Base-by-base conservation (phyloP, 305 asterid genomes). In the Plantago lanceolata region DNA sequence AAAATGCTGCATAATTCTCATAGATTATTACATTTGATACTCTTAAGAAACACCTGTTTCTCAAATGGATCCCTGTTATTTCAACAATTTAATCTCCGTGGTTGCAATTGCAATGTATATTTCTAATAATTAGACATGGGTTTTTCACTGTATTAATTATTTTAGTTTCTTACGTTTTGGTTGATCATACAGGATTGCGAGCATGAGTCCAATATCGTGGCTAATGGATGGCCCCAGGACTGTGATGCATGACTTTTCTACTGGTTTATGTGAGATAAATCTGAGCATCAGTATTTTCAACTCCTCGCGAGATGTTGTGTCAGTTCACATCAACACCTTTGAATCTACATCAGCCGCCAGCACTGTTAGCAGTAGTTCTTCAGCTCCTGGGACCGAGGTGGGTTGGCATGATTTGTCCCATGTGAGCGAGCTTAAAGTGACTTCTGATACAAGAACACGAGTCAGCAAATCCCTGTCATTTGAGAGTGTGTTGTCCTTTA, bases 201-300 rank as follows among this genome's bases (percentile, higher is more conserved):
- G 79, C 61, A 70, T 77, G 66, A 80, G 84, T 80, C 99, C 97
- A 2, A 71, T 94, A 73, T 77, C 95, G 88, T 94, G 97, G 96
- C 73, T 76, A 63, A 72, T 94, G 71, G 87, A 83, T 24, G 86
- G 99, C 37, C 97, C 95, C 6, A 80, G 80, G 57, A 77, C 78
- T 18, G 70, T 83, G 45, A 73, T 69, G 19, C 94, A 90, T 24
- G 81, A 88, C 75, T 94, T 94, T 65, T 67, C 83, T 28, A 66
- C 70, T 19, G 55, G 80, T 57, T 81, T 84, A 73, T 90, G 96
- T n/a, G 96, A 85, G 71, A 79, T 90, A 68, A 77, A 81, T 62
- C 76, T 94, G 57, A 83, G 67, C 35, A 78, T 94, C 83, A 75
- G 84, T 13, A 71, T 90, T 43, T 72, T 86, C 73, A 94, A 90